Base-by-base conservation (phyloP, 345 rosid species). In the Isatis tinctoria region DNA sequence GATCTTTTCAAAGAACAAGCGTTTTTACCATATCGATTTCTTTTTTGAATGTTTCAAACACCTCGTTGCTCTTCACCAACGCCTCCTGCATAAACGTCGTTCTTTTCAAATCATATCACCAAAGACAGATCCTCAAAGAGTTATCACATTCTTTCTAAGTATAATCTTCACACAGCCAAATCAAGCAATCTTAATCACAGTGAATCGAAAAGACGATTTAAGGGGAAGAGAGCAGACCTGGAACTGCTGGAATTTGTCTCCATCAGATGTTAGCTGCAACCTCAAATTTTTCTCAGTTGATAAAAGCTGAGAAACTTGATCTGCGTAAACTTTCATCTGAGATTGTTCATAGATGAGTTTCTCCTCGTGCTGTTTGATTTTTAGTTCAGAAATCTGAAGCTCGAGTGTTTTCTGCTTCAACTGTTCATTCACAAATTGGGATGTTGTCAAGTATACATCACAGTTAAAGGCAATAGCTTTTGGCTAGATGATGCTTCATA, bases 161-260 rank as follows among this genome's bases (percentile, higher is more conserved):
- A 9, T 2, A 3, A 60, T 36, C 13, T 33, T 16, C 24, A 2
- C 26, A 39, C 57, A 60, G 20, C 39, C 63, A 40, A 40, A 69
- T 28, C 27, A 17, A 54, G 62, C 51, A 11, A 60, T 16, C 16
- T 4, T 40, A 14, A 10, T 2, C 20, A 39, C 10, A 0, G 45
- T 58, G 24, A 28, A 58, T 27, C 3, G 6, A 30, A 44, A 40
- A 58, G 13, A 37, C 2, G 7, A 32, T 5, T 43, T 26, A 40
- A 14, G 41, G 8, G 12, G 11, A 48, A 62, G 45, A 79, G 70
- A 70, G 43, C 44, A 58, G 33, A 93, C 98, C 96, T 94, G 97
- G 74, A 94, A 91, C 65, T 91, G 93, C 78, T 87, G 97, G 76
- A 94, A 94, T 63, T 94, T 94, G 69, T 91, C 97, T 70, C 97